Evolutionary conservation across 345 rosid species (phyloP).

Genomic region (Psidium guajava): DNA sequence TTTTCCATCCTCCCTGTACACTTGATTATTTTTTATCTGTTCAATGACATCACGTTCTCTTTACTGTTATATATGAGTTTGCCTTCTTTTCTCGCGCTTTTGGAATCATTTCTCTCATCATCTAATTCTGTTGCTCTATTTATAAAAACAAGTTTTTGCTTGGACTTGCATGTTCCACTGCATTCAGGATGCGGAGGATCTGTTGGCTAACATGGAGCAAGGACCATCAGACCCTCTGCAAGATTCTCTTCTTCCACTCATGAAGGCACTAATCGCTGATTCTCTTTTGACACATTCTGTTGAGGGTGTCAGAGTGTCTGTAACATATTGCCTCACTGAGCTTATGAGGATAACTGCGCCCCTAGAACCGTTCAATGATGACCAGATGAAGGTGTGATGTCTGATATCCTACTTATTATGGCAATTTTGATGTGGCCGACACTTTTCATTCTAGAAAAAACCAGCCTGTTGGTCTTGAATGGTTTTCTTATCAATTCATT

Average conservation of each 20-base stretch:
- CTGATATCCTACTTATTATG: background rate
- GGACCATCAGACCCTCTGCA: slow-evolving; percentile 30
- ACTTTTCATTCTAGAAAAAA: background rate
- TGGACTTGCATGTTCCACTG: background rate
- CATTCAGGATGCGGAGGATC: slow-evolving; percentile 38
- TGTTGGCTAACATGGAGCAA: slow-evolving; percentile 54
- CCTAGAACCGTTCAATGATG: slow-evolving; percentile 54
- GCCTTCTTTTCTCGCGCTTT: background rate
- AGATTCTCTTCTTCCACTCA: slow-evolving; percentile 34
- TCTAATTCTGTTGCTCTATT: background rate
- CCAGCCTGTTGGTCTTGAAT: background rate
- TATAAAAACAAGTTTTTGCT: background rate
- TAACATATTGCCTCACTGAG: slow-evolving; percentile 58
- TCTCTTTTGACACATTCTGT: slow-evolving; percentile 45
- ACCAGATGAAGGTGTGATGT: slow-evolving; percentile 50
- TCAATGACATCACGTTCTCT: background rate
- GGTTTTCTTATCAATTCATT: background rate
- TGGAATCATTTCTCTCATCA: background rate
- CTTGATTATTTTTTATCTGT: background rate
- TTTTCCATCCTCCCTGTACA: background rate
- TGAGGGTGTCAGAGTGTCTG: slow-evolving; percentile 43
- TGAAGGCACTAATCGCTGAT: slow-evolving; percentile 47
- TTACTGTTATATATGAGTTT: background rate
- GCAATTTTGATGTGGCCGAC: background rate
- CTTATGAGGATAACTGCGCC: slow-evolving; percentile 77